Percentiles rank a stretch among this genome's conserved stretches.
Evolutionary conservation across 192 early-diverging fungal species (phyloP).

Genomic region (Cetraspora pellucida): DNA sequence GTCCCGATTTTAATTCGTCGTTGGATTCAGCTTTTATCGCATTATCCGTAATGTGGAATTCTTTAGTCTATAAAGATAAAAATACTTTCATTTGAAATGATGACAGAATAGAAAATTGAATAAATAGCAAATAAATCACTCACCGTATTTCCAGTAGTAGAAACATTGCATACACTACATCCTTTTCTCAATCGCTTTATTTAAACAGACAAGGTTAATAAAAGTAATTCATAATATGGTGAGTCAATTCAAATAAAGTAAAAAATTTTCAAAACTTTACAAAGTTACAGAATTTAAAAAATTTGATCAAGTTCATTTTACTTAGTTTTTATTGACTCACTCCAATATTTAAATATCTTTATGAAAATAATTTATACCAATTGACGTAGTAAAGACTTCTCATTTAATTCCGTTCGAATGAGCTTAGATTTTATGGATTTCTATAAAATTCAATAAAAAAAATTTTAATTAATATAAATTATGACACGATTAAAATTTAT

Average conservation of each 20-base stretch:
- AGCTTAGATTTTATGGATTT: not conserved
- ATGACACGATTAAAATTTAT: not conserved
- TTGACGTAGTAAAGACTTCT: not conserved
- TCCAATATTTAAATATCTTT: too few relatives aligned
- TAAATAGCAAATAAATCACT: too few relatives aligned
- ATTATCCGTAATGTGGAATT: not conserved
- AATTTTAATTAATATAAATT: not conserved
- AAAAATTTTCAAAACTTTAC: too few relatives aligned
- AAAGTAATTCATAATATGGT: not conserved
- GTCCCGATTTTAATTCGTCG: not conserved
- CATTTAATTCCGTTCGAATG: not conserved
- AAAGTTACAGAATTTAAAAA: too few relatives aligned
- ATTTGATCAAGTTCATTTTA: too few relatives aligned
- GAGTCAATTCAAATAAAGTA: not conserved
- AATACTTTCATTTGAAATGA: too few relatives aligned
- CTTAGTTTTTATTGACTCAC: too few relatives aligned
- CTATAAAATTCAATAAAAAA: slow-evolving; percentile 2
- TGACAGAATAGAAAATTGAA: too few relatives aligned
- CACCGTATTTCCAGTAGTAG: not conserved
- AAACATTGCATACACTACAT: not conserved
- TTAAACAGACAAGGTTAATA: not conserved
- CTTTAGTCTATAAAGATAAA: not conserved
- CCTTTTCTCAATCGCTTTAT: not conserved
- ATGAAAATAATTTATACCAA: not conserved
- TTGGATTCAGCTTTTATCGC: not conserved